Evolutionary conservation across 345 rosid genomes (phyloP).

Genomic region (Pistacia atlantica): DNA sequence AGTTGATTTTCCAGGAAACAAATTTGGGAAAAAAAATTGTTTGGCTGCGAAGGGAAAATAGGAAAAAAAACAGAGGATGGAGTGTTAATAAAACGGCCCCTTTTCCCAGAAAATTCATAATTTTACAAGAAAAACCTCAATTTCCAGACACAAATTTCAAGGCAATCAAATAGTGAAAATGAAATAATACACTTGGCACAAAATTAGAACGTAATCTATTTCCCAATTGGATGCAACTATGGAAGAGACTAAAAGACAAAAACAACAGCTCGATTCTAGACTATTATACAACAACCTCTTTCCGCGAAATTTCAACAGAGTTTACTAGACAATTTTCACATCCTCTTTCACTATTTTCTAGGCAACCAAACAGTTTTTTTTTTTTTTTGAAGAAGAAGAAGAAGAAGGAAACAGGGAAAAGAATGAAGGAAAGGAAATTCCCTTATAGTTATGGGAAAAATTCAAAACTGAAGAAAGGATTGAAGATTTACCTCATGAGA

Average conservation of each 20-base stretch:
- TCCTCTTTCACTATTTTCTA: conserved; percentile 4
- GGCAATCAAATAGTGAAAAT: neutral
- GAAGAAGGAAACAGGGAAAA: neutral
- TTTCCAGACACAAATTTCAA: neutral
- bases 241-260: neutral
- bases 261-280: neutral
- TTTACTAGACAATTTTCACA: neutral
- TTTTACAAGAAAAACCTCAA: neutral
- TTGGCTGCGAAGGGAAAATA: neutral
- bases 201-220: neutral
- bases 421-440: neutral
- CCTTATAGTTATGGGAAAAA: neutral
- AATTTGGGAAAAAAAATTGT: neutral
- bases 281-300: neutral
- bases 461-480: neutral
- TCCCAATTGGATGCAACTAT: neutral
- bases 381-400: no score
- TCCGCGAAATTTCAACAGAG: neutral
- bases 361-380: conserved; percentile 17
- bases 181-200: neutral
- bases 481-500: conserved; percentile 43
- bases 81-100: neutral
- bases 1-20: neutral
- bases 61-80: neutral
- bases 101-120: neutral